Evolutionary conservation across 1,139 yeast species (phyloP).

Genomic region (Nadsonia starkeyi-henricii): DNA sequence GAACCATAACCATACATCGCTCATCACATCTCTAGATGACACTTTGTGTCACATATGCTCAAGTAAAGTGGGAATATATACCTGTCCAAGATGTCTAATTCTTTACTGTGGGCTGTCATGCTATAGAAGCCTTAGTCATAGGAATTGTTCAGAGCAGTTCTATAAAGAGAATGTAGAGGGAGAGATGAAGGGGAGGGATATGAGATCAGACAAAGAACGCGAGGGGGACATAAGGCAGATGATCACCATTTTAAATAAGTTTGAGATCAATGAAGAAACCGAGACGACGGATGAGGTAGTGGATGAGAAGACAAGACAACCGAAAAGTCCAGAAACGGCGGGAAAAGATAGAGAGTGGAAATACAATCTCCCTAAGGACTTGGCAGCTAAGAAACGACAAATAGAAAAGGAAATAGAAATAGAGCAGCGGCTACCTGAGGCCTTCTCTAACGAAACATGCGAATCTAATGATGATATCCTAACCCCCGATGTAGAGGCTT

Average conservation of each 20-base stretch:
- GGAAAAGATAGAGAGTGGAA: conserved; percentile 10
- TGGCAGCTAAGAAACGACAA: background rate
- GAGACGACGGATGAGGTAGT: background rate
- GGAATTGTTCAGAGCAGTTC: conserved; percentile 13
- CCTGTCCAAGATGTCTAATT: conserved; percentile 15
- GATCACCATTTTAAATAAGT: conserved; percentile 10
- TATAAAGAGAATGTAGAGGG: conserved; percentile 9
- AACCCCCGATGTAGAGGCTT: conserved; percentile 7
- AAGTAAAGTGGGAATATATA: conserved; percentile 8
- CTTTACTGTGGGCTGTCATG: conserved; percentile 15
- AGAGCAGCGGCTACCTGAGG: conserved; percentile 4
- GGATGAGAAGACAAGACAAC: background rate
- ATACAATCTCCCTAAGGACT: conserved; percentile 11
- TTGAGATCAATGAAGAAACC: conserved; percentile 3
- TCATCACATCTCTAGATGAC: background rate
- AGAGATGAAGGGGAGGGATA: conserved; percentile 4
- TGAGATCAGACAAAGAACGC: background rate
- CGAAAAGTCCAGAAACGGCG: background rate
- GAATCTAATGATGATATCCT: background rate
- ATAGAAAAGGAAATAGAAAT: conserved; percentile 2
- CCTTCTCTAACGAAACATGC: conserved; percentile 5
- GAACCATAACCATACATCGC: background rate
- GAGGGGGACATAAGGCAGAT: conserved; percentile 9
- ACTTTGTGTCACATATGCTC: background rate
- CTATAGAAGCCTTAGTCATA: conserved; percentile 13